phyloP scores from a whole-genome alignment of 352 stramenopile genomes.

The Phytophthora colocasiae region DNA sequence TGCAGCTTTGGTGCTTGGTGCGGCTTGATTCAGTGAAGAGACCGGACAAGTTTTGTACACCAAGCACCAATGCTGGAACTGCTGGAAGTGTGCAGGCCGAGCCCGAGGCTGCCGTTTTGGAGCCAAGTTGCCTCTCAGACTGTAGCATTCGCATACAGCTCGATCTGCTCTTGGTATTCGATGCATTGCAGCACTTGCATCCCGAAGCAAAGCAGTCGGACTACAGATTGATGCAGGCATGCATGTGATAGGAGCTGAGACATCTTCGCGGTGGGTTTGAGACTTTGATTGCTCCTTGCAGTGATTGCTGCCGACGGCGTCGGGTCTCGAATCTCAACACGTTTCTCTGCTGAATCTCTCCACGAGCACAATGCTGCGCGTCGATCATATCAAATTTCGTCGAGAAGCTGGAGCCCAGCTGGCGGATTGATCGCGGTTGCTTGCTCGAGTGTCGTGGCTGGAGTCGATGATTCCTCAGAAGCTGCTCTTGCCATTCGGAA shows the following conservation, averaged over 20 bases:
- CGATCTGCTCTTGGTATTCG: too few species aligned
- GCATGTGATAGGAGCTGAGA: constrained; percentile 28
- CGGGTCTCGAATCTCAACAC: constrained; percentile 10
- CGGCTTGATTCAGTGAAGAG: neutral
- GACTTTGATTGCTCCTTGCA: constrained; percentile 28
- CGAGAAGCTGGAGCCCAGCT: constrained; percentile 22
- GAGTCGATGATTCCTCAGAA: too few species aligned
- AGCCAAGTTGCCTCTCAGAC: too few species aligned
- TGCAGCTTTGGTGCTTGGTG: constrained; percentile 25
- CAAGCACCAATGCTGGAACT: constrained; percentile 17
- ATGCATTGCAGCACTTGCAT: too few species aligned
- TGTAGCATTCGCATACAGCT: too few species aligned
- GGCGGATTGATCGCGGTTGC: constrained; percentile 5
- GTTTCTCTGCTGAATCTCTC: constrained; percentile 20
- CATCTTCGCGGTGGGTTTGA: constrained; percentile 4
- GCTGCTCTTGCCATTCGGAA: neutral
- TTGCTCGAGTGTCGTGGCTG: neutral
- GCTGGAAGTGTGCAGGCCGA: neutral
- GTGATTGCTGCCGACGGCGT: neutral
- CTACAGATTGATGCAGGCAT: constrained; percentile 1
- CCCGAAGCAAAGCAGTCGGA: neutral
- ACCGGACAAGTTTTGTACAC: neutral
- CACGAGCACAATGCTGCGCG: constrained; percentile 9
- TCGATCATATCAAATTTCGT: constrained; percentile 31
- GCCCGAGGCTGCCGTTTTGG: neutral